These are phyloP conservation scores for Colletotrichum australisinense DNA, from an alignment of 2,329 filamentous ascomycete genomes.

Conservation along the genomic window DNA sequence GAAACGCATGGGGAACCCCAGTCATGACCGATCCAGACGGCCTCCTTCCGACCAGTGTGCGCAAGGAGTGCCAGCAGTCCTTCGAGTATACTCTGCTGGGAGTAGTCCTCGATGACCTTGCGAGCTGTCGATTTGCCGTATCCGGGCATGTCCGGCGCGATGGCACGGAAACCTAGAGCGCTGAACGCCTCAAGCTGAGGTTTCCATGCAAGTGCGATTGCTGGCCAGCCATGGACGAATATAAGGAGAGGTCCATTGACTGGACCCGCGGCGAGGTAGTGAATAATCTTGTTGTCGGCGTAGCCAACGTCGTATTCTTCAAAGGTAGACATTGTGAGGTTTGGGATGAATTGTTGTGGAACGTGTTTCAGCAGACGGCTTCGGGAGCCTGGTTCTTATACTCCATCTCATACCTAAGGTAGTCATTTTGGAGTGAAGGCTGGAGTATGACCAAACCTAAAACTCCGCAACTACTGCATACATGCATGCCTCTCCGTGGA, in stretches of 20 bases:
- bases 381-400: neutral
- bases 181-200: constrained; percentile 43
- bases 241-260: constrained; percentile 43
- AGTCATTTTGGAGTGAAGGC: too few species aligned
- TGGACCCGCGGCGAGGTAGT: neutral
- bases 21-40: constrained; percentile 61
- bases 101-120: constrained; percentile 42
- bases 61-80: constrained; percentile 48
- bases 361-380: neutral
- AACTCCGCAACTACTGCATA: neutral
- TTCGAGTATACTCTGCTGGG: constrained; percentile 44
- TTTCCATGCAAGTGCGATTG: constrained; percentile 46
- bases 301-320: neutral
- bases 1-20: constrained; percentile 48
- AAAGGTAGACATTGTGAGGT: neutral
- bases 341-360: neutral
- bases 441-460: neutral
- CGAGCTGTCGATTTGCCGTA: constrained; percentile 50
- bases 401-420: neutral
- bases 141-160: constrained; percentile 49
- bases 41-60: constrained; percentile 45
- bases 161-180: constrained; percentile 44
- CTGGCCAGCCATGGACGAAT: constrained; percentile 52
- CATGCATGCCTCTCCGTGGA: neutral
- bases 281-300: neutral